Conservation (phyloP, 2,329 filamentous ascomycete genomes). For the Diaporthe ampelina region DNA sequence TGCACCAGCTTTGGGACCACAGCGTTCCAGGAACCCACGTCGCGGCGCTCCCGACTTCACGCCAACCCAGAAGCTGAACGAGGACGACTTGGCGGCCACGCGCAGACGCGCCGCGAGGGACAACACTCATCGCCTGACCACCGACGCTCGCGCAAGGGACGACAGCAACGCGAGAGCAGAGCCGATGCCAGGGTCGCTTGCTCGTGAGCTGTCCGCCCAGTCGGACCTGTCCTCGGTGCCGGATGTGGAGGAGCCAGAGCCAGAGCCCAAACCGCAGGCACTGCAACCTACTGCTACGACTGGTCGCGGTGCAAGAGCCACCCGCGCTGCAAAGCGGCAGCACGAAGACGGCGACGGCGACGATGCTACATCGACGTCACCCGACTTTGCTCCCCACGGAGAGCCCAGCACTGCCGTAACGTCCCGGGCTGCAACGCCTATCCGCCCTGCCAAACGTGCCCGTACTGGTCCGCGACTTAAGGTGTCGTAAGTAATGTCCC, state of each 20-base stretch:
- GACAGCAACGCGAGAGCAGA: constrained; percentile 38
- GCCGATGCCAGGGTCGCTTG: constrained; percentile 1
- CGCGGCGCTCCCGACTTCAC: constrained; percentile 41
- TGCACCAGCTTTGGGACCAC: constrained; percentile 18
- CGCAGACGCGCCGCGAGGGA: constrained; percentile 34
- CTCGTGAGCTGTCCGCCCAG: constrained; percentile 22
- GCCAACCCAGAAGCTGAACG: constrained; percentile 36
- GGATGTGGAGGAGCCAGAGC: constrained; percentile 42
- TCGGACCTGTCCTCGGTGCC: constrained; percentile 41
- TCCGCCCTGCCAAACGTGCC: constrained; percentile 68
- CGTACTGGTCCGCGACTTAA: constrained; percentile 76
- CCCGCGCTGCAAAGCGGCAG: constrained; percentile 65
- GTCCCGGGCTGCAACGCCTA: constrained; percentile 74
- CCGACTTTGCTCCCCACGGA: constrained; percentile 63
- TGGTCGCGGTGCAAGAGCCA: constrained; percentile 55
- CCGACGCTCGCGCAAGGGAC: constrained; percentile 22
- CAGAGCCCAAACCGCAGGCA: not conserved
- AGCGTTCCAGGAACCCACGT: constrained; percentile 36
- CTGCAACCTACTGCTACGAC: not conserved
- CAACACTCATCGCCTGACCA: constrained; percentile 35
- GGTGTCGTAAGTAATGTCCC: constrained; percentile 71
- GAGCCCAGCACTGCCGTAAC: constrained; percentile 61
- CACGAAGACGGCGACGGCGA: constrained; percentile 66
- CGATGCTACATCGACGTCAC: constrained; percentile 63
- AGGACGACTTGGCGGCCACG: constrained; percentile 32